Base-by-base conservation (phyloP, 2,329 filamentous ascomycete species). In the Verticillium alfalfae region DNA sequence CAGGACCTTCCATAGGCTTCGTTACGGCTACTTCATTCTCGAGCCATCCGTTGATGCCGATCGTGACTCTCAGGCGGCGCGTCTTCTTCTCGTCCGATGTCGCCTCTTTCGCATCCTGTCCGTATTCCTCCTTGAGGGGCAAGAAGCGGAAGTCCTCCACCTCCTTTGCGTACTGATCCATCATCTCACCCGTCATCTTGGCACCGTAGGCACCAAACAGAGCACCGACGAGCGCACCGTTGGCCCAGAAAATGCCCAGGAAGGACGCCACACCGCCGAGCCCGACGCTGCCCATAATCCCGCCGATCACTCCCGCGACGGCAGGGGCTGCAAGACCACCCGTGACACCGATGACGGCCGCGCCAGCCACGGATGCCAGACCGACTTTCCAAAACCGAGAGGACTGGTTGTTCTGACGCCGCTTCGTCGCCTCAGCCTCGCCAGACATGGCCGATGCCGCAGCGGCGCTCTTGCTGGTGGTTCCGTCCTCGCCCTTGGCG, bases 191-290 rank as follows among this genome's bases (percentile, higher is more conserved):
- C 54, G 84, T 87, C 84, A 87, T 87, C 68, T 89, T 88, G 0
- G 90, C 93, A 2, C 93, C 93, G 68, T 93, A 96, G 0, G 93
- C 93, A 1, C 93, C 93, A 70, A 97, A 97, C 0, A 97, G 78
- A 13, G 91, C 88, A 0, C 93, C 93, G 0, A 97, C 91, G 3
- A 97, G 80, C 1, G 94, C 90, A 0, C 90, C 87, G 61, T 93
- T 96, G 73, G 93, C 91, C 68, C 92, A 93, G 66, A 97, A 87
- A 15, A 93, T 87, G 0, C 93, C 93, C 3, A 97, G 76, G 68
- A 96, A 96, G 52, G 90, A 91, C 3, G 92, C 93, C 2, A 95
- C 90, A 0, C 92, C 91, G 26, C 92, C 93, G 1, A 97, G 79
- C 0, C 93, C 93, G 1, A 97, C 83, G 0, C 91, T 91, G 15